Percentiles rank a stretch among this genome's conserved stretches.
Evolutionary conservation across 2,329 filamentous ascomycete species (phyloP).

Genomic region (Exophiala dermatitidis): DNA sequence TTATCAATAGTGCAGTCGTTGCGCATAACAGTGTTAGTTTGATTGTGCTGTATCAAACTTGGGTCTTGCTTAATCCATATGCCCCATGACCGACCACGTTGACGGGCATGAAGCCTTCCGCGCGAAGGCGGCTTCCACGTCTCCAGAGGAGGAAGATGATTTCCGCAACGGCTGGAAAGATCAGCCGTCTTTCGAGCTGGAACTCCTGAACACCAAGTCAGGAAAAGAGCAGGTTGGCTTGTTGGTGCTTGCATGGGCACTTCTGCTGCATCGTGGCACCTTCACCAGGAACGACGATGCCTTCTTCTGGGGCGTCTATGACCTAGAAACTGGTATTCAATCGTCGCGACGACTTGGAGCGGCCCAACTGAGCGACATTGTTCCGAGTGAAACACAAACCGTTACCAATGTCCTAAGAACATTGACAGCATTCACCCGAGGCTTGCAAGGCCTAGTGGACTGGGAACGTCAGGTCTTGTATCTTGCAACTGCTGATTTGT

Average conservation of each 20-base stretch:
- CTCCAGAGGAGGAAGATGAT: background rate
- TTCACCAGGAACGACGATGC: background rate
- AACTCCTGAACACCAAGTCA: background rate
- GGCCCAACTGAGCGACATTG: background rate
- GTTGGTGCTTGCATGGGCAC: background rate
- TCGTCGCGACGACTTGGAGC: background rate
- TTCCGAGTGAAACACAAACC: background rate
- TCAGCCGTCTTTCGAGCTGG: background rate
- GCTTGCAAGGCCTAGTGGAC: background rate
- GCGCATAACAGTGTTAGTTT: background rate
- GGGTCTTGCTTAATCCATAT: background rate
- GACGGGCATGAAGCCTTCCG: background rate
- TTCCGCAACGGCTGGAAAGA: background rate
- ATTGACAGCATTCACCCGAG: background rate
- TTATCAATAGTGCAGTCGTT: background rate
- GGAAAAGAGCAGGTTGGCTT: background rate
- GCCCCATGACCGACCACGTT: background rate
- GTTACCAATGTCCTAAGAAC: background rate
- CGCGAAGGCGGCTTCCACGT: background rate
- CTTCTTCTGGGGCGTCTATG: background rate
- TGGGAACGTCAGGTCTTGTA: background rate
- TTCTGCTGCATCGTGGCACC: slow-evolving; percentile 2
- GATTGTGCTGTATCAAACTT: background rate
- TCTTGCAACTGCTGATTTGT: background rate
- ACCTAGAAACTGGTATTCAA: background rate